These are phyloP conservation scores for Cryptococcus neoformans DNA, from an alignment of 1,284 basidiomycete genomes.

Conservation along the genomic window DNA sequence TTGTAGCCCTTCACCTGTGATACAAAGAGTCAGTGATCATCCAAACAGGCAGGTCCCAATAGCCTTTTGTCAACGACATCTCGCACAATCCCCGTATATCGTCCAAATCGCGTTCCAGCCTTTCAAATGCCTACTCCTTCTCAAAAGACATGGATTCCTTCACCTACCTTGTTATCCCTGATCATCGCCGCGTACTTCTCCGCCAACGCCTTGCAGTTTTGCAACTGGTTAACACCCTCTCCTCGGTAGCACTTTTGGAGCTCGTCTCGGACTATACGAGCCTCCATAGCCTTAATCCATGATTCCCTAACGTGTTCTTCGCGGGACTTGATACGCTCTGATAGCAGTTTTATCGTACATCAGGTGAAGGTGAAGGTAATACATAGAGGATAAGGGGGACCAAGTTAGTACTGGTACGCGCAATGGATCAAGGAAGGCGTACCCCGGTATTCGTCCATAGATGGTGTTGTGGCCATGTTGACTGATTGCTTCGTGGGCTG, in stretches of 20 bases:
- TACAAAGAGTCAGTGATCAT: neutral
- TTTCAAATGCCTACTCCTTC: neutral
- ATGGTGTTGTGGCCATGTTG: slow-evolving; percentile 24
- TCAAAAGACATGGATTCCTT: neutral
- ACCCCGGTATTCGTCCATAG: slow-evolving; percentile 40
- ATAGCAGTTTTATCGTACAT: neutral
- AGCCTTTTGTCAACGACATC: too few species aligned
- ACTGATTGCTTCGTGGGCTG: too few species aligned
- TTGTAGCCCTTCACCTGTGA: slow-evolving; percentile 59
- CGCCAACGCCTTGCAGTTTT: slow-evolving; percentile 82
- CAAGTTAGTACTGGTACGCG: neutral
- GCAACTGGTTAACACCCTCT: slow-evolving; percentile 89
- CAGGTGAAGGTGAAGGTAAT: slow-evolving; percentile 1
- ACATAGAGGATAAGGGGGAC: neutral
- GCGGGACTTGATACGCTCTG: slow-evolving; percentile 57
- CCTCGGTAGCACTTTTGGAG: slow-evolving; percentile 85
- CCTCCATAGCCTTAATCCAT: slow-evolving; percentile 95
- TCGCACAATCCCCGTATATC: neutral
- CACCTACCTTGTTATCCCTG: slow-evolving; percentile 76
- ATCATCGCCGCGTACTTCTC: slow-evolving; percentile 83
- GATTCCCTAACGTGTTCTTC: slow-evolving; percentile 82
- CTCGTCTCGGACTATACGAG: slow-evolving; percentile 82
- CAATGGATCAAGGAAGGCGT: slow-evolving; percentile 8
- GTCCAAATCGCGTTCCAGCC: neutral
- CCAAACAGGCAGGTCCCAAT: too few species aligned